These are phyloP conservation scores for Eutypa lata DNA, from an alignment of 2,329 filamentous ascomycete genomes.

Conservation along the genomic window DNA sequence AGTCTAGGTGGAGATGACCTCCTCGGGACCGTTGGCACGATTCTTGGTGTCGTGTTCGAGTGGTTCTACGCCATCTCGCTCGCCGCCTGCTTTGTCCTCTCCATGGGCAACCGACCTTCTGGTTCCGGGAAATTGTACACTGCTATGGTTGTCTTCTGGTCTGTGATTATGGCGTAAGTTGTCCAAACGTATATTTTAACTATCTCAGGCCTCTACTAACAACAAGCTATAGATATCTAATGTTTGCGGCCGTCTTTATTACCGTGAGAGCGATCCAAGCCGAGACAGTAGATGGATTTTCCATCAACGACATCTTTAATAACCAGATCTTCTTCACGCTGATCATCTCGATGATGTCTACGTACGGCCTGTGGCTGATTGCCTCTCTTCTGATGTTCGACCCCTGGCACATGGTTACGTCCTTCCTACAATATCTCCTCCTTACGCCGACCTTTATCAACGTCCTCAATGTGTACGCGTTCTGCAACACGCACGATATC, in stretches of 20 bases:
- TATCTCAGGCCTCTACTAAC: constrained; percentile 19
- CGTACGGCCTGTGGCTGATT: constrained; percentile 89
- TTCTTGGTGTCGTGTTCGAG: constrained; percentile 87
- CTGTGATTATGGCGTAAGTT: constrained; percentile 82
- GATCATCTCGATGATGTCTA: constrained; percentile 87
- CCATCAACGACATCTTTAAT: constrained; percentile 69
- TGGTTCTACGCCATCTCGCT: constrained; percentile 93
- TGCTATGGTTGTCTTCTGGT: constrained; percentile 99
- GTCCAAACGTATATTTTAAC: background rate
- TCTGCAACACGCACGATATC: constrained; percentile 97
- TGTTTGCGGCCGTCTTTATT: constrained; percentile 94
- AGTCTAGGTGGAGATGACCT: constrained; percentile 70
- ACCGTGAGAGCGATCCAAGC: constrained; percentile 80
- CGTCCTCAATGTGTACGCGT: constrained; percentile 97
- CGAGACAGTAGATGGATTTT: constrained; percentile 68
- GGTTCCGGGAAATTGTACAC: constrained; percentile 93
- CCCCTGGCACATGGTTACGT: constrained; percentile 99
- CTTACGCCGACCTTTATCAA: constrained; percentile 97
- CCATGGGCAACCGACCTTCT: constrained; percentile 90
- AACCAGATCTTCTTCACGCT: constrained; percentile 91
- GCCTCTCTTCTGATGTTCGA: constrained; percentile 94
- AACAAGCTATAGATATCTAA: constrained; percentile 62
- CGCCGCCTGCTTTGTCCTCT: constrained; percentile 91
- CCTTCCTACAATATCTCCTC: constrained; percentile 89
- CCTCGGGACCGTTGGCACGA: constrained; percentile 71